A percentile compares a stretch with the other conserved stretches of the same genome.
Conservation (phyloP, 2,329 filamentous ascomycete species). For the Penicillium hordei region DNA sequence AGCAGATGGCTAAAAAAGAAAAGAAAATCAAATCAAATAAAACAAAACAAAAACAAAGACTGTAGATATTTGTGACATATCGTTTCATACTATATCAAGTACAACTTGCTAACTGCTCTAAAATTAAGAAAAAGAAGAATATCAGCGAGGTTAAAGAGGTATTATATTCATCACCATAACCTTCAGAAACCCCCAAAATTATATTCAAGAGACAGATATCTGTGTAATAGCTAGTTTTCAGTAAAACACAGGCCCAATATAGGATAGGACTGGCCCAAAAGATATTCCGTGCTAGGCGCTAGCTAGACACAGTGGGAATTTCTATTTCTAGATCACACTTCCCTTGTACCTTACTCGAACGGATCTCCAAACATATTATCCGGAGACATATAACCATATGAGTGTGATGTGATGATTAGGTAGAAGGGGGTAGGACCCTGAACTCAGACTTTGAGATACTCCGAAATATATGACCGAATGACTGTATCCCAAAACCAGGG, state of each 20-base stretch:
- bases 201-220: neutral
- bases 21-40: no score
- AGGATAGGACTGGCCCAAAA: neutral
- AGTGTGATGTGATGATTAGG: neutral
- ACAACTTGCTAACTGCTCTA: neutral
- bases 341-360: neutral
- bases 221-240: neutral
- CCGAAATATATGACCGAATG: neutral
- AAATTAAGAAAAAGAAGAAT: neutral
- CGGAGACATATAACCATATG: neutral
- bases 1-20: neutral
- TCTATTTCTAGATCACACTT: neutral
- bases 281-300: neutral
- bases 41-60: no score
- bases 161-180: neutral
- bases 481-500: no score
- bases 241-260: neutral
- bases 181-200: neutral
- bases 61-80: no score
- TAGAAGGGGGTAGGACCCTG: no score
- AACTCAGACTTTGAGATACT: neutral
- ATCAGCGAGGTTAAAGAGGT: neutral
- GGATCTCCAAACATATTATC: neutral
- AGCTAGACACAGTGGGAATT: neutral
- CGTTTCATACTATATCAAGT: neutral